Percentiles rank a stretch among this genome's conserved stretches.
Conservation (phyloP, 495 filamentous ascomycete species). For the Monascus purpureus region DNA sequence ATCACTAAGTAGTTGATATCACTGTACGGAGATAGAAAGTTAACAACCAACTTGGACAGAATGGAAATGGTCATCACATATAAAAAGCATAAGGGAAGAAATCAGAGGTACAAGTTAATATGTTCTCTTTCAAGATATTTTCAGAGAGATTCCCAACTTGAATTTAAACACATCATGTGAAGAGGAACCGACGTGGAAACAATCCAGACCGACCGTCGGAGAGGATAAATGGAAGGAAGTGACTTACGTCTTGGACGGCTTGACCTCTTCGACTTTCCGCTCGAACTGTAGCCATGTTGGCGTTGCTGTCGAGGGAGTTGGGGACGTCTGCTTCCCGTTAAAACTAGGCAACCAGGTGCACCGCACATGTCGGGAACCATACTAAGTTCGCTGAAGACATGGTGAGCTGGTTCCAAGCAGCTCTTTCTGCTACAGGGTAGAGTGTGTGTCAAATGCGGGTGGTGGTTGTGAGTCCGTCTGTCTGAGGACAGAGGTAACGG, state of each 20-base stretch:
- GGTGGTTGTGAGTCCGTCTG: too few species aligned
- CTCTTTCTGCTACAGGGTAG: too few species aligned
- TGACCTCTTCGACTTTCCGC: conserved; percentile 69
- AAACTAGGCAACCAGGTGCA: conserved; percentile 22
- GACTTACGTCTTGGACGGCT: conserved; percentile 67
- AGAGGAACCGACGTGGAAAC: conserved; percentile 4
- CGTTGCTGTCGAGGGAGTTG: conserved; percentile 49
- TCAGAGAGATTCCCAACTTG: conserved; percentile 99
- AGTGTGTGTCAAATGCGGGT: too few species aligned
- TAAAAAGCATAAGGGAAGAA: conserved; percentile 5
- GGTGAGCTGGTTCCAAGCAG: conserved; percentile 4
- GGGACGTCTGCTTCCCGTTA: conserved; percentile 45
- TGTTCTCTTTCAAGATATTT: conserved; percentile 70
- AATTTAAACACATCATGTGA: conserved; percentile 65
- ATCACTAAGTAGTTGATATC: conserved; percentile 93
- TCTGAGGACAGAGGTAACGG: too few species aligned
- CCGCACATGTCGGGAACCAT: conserved; percentile 26
- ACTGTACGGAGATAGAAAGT: conserved; percentile 42
- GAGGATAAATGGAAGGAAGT: conserved; percentile 1
- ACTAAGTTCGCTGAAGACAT: conserved; percentile 31
- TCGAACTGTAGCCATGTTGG: conserved; percentile 61
- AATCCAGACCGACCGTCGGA: too few species aligned
- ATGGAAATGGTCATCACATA: conserved; percentile 1
- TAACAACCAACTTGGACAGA: conserved; percentile 11
- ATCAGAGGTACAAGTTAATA: conserved; percentile 64